phyloP scores from a whole-genome alignment of 805 yeast species.

The Kodamaea hsintzibuensis region DNA sequence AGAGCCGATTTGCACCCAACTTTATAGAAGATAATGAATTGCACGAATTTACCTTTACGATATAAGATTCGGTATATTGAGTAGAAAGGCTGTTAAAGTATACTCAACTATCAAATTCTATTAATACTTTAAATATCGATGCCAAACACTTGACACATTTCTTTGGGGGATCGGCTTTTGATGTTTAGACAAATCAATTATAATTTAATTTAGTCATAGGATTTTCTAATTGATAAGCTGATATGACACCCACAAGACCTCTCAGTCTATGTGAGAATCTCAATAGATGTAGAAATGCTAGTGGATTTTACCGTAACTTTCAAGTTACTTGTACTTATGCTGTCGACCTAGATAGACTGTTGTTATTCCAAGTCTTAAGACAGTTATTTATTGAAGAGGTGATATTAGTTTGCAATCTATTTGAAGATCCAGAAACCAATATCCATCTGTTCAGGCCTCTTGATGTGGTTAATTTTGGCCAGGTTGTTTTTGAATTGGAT shows the following conservation, averaged over 20 bases:
- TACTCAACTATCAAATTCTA: too few species aligned
- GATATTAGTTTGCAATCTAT: slow-evolving; percentile 34
- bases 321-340: slow-evolving; percentile 35
- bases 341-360: slow-evolving; percentile 14
- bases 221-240: background rate
- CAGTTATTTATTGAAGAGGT: slow-evolving; percentile 36
- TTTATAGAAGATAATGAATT: too few species aligned
- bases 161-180: too few species aligned
- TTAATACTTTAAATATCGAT: too few species aligned
- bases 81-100: too few species aligned
- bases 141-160: too few species aligned
- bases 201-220: background rate
- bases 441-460: slow-evolving; percentile 26
- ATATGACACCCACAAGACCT: slow-evolving; percentile 16
- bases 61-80: too few species aligned
- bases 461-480: slow-evolving; percentile 20
- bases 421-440: slow-evolving; percentile 13
- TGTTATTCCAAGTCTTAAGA: slow-evolving; percentile 29
- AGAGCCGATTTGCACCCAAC: too few species aligned
- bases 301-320: slow-evolving; percentile 31
- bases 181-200: background rate
- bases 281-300: slow-evolving; percentile 33
- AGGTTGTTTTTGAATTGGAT: slow-evolving; percentile 22
- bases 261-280: slow-evolving; percentile 35
- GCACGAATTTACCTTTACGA: too few species aligned